Evolutionary conservation across 768 basidiomycete genomes (phyloP), one percentile per base, ranked within the genome.

Genomic region (Phaeolepiota aurea): DNA sequence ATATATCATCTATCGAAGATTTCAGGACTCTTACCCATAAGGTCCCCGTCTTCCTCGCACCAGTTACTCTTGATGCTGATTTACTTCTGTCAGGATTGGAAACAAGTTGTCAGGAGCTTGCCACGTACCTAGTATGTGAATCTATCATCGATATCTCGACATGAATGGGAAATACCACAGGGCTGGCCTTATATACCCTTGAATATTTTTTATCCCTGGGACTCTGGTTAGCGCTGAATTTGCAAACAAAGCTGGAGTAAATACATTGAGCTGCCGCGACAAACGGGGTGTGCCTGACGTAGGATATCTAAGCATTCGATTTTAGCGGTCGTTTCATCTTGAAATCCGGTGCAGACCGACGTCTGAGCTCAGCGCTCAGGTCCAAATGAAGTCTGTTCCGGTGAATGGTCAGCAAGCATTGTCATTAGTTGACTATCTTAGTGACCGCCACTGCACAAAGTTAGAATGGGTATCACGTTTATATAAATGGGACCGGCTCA

Each of bases 11-110:
- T 20, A 55, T 71, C 5, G 60, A 66, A 2, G 84, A 89, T 55
- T 82, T 89, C 51, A 69, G 73, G 36, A 68, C 64, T 2, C 55
- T 87, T 11, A 66, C 74, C 36, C 87, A 91, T 49, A 76, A 78
- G 63, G 87, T 86, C 45, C n/a, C 12, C 20, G 11, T 41, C 11
- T 12, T 30, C 23, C 47, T 44, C 55, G 59, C n/a, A 49, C 75
- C 25, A 58, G 65, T 9, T 53, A 37, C 12, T 41, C 39, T 28
- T 31, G 28, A 31, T 31, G 28, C 28, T 31, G 10, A n/a, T n/a
- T n/a, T n/a, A n/a, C 25, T 28, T 7, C 25, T 7, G 7, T 28
- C 37, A 38, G 37, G 16, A 38, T 20, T 38, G 37, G 37, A 38
- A 38, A 22, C 16, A 44, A 41, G 31, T 16, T 32, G 43, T 47